Conservation (phyloP, 495 filamentous ascomycete genomes). For the Xylaria longipes region DNA sequence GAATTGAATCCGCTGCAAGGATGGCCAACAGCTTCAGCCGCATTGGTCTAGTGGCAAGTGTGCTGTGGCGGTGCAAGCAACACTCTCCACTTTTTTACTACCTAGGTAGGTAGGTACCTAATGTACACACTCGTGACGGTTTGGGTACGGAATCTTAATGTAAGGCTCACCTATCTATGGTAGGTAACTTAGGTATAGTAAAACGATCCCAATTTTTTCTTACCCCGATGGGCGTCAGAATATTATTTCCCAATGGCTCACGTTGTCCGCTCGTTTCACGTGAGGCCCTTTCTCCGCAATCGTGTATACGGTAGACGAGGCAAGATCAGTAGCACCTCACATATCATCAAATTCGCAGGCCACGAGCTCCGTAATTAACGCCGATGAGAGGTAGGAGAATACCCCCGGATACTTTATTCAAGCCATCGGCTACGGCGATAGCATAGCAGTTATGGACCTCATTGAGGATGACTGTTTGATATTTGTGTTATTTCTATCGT, state of each 20-base stretch:
- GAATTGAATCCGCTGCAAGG: background rate
- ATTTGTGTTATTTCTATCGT: background rate
- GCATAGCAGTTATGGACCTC: background rate
- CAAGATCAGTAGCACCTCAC: background rate
- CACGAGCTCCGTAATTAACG: background rate
- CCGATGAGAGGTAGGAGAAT: background rate
- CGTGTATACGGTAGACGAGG: background rate
- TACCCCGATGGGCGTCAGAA: background rate
- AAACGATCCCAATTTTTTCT: background rate
- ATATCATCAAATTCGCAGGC: background rate
- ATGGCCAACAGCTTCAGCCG: slow-evolving; percentile 14
- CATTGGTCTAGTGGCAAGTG: background rate
- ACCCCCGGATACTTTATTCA: background rate
- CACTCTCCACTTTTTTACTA: background rate
- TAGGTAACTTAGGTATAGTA: background rate
- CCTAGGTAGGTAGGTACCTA: too few species aligned
- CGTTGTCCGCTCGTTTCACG: background rate
- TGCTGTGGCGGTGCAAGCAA: slow-evolving; percentile 10
- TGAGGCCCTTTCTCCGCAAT: too few species aligned
- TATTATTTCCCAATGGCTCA: background rate
- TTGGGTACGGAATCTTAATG: background rate
- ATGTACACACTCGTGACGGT: background rate
- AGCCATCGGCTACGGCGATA: background rate
- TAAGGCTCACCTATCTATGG: background rate
- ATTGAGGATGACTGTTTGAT: background rate